phyloP scores from a whole-genome alignment of 177 flowering plant species.

The Vitis hybrid region DNA sequence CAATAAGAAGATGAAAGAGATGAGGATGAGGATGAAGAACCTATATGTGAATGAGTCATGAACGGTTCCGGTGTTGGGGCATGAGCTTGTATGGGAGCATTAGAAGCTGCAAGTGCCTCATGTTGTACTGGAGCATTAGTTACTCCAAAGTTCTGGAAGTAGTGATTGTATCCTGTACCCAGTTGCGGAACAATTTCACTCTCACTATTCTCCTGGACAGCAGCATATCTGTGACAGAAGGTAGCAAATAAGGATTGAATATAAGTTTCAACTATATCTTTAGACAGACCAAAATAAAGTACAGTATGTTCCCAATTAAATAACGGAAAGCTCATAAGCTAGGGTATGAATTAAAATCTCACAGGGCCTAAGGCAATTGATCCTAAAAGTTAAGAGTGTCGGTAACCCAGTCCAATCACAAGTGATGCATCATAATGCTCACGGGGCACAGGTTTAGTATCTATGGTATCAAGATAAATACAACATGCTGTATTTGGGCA shows the following conservation, averaged over 20 bases:
- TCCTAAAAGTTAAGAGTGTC: neutral
- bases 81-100: conserved; percentile 5
- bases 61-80: neutral
- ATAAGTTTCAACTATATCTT: neutral
- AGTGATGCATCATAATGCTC: neutral
- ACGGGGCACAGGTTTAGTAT: neutral
- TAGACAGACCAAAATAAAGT: neutral
- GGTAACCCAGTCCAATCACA: neutral
- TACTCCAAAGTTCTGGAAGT: neutral
- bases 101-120: no score
- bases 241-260: neutral
- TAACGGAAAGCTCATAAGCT: neutral
- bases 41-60: neutral
- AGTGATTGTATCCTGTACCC: neutral
- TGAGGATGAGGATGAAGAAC: conserved; percentile 2
- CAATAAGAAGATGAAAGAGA: conserved; percentile 13
- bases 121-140: no score
- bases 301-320: neutral
- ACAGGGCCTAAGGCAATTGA: neutral
- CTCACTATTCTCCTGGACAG: neutral
- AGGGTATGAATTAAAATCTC: neutral
- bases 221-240: conserved; percentile 1
- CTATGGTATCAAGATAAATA: neutral
- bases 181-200: neutral
- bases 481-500: neutral